phyloP scores from a whole-genome alignment of 768 basidiomycete species.

The Sporobolomyces roseus region DNA sequence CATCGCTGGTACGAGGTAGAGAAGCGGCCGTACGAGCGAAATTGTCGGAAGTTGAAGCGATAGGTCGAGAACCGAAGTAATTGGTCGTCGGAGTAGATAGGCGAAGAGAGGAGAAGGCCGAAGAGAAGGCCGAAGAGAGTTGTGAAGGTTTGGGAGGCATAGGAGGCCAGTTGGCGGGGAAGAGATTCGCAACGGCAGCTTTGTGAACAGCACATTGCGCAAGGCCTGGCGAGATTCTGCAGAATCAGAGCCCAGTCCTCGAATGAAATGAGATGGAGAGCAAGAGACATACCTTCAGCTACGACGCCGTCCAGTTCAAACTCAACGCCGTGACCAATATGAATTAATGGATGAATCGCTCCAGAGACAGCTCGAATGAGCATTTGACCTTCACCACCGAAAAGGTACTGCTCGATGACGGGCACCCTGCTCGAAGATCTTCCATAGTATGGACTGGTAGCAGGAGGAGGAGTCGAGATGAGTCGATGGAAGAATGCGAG shows the following conservation, averaged over 20 bases:
- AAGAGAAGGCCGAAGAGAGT: constrained; percentile 24
- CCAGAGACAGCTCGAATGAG: constrained; percentile 41
- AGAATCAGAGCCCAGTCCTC: too few relatives aligned
- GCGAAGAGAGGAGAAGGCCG: constrained; percentile 32
- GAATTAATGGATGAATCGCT: constrained; percentile 44
- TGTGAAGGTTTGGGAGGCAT: constrained; percentile 15
- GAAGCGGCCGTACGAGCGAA: constrained; percentile 19
- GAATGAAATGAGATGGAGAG: not conserved
- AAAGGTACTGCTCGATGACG: constrained; percentile 43
- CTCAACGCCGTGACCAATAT: constrained; percentile 45
- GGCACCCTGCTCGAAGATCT: constrained; percentile 24
- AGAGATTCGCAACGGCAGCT: constrained; percentile 19
- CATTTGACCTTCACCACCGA: constrained; percentile 40
- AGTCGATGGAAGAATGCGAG: constrained; percentile 42
- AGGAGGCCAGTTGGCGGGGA: constrained; percentile 39
- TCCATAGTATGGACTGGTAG: constrained; percentile 17
- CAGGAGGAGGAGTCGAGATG: constrained; percentile 10
- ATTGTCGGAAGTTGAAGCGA: constrained; percentile 18
- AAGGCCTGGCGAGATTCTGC: constrained; percentile 17
- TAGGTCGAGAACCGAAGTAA: constrained; percentile 9
- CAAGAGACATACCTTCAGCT: constrained; percentile 38
- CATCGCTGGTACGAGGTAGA: constrained; percentile 25
- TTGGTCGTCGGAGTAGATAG: not conserved
- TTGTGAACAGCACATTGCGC: constrained; percentile 42
- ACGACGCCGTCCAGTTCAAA: constrained; percentile 42